Evolutionary conservation across 257 asterid genomes (phyloP), one percentile per base, ranked within the genome.

Genomic region (Eustoma russellianum): DNA sequence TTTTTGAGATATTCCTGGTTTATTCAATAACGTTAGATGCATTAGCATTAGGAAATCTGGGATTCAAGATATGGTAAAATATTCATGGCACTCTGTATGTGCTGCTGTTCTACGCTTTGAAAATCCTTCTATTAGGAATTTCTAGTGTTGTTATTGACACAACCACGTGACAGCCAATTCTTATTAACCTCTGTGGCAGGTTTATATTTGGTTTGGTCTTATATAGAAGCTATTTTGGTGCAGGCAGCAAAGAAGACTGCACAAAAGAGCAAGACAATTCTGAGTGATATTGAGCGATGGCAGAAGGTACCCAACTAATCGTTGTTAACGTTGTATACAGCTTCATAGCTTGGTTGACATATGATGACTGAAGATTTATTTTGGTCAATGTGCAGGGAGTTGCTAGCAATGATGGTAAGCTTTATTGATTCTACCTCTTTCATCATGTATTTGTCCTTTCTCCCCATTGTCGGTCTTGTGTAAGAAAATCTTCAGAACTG

Each of bases 191-290:
- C 12, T 5, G 5, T 38, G 1, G 43, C 43, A 38, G 43, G 1
- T 38, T 8, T 38, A 2, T 2, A 38, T 38, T 2, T 24, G 30
- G 43, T 38, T 51, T 46, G 6, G 41, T 17, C 28, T 47, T 59
- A 17, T 43, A 52, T 53, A 34, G 13, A n/a, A 38, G 19, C 46
- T 40, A 38, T 47, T 58, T n/a, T 66, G 48, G 63, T 59, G 50
- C 77, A 90, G 97, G 97, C 76, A 56, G 94, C 97, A 35, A 86
- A 86, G 80, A 86, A 68, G 65, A 89, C 95, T 54, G 95, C 97
- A 41, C 88, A 86, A 63, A 89, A 84, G 66, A 90, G 96, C 74
- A 90, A 90, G 88, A 77, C 79, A 66, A 72, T 90, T 46, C 73
- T 86, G 58, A 81, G 86, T 62, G 97, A 90, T 76, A 77, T 86